Conservation (phyloP, 2,329 filamentous ascomycete species). For the Leptographium galeiforme region DNA sequence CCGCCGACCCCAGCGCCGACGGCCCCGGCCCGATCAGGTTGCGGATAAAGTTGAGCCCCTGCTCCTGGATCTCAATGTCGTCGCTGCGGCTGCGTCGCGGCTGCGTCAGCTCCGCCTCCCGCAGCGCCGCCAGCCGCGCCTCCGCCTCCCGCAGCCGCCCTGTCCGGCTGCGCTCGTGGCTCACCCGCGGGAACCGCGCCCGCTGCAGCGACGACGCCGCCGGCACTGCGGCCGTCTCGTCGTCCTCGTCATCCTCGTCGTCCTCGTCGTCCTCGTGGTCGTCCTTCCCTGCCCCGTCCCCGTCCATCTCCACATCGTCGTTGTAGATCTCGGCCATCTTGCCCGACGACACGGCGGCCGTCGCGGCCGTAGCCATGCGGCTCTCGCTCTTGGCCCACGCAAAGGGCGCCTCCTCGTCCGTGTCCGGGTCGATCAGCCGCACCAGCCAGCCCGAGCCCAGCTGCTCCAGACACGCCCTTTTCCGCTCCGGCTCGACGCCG, state of each 20-base stretch:
- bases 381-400: constrained; percentile 13
- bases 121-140: constrained; percentile 33
- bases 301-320: not conserved
- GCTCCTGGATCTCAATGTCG: constrained; percentile 77
- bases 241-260: not conserved
- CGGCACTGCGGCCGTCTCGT: not conserved
- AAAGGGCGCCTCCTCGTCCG: constrained; percentile 35
- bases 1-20: constrained; percentile 18
- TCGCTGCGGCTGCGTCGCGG: constrained; percentile 58
- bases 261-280: not conserved
- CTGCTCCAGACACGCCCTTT: constrained; percentile 64
- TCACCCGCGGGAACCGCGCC: constrained; percentile 8
- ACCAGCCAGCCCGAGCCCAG: constrained; percentile 71
- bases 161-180: constrained; percentile 18
- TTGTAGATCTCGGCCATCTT: constrained; percentile 14
- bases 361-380: constrained; percentile 4
- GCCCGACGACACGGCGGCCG: constrained; percentile 8
- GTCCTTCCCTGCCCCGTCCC: not conserved
- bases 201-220: constrained; percentile 8
- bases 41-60: constrained; percentile 76
- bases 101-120: constrained; percentile 56
- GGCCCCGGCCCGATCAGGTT: constrained; percentile 54
- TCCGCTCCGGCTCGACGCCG: constrained; percentile 55
- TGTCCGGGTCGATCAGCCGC: constrained; percentile 56
- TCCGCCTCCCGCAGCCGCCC: constrained; percentile 35